phyloP scores from a whole-genome alignment of 345 rosid species.

The Conringia planisiliqua region DNA sequence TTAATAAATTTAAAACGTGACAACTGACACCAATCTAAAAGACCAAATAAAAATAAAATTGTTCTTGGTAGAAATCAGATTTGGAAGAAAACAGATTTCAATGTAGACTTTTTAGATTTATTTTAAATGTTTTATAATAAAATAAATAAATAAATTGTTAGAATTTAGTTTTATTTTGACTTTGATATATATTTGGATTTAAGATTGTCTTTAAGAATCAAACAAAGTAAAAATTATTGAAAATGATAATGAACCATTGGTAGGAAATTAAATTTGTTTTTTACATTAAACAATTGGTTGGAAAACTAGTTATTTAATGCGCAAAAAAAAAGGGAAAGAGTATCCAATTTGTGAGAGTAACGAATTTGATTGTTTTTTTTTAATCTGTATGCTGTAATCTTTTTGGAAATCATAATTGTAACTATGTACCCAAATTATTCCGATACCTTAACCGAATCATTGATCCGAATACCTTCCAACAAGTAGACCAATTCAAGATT shows the following conservation, averaged over 20 bases:
- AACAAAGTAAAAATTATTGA: neutral
- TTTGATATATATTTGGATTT: neutral
- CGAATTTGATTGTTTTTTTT: neutral
- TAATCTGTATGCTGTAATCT: neutral
- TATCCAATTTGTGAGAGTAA: neutral
- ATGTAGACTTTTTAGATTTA: no score
- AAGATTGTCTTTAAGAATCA: neutral
- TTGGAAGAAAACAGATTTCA: no score
- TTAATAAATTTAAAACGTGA: no score
- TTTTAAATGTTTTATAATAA: neutral
- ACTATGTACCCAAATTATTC: neutral
- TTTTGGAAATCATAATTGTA: neutral
- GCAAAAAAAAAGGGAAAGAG: no score
- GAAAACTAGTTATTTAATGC: no score
- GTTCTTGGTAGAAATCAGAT: no score
- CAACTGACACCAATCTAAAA: no score
- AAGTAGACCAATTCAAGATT: constrained; percentile 1
- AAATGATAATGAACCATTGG: neutral
- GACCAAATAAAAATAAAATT: no score
- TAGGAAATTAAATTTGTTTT: no score
- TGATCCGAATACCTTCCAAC: neutral
- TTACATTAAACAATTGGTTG: no score
- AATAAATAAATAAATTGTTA: neutral
- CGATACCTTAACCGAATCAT: neutral
- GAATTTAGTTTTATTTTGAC: neutral